A percentile compares a stretch with the other conserved stretches of the same genome.
Evolutionary conservation across 2,329 filamentous ascomycete genomes (phyloP).

Genomic region (Clarireedia monteithiana): DNA sequence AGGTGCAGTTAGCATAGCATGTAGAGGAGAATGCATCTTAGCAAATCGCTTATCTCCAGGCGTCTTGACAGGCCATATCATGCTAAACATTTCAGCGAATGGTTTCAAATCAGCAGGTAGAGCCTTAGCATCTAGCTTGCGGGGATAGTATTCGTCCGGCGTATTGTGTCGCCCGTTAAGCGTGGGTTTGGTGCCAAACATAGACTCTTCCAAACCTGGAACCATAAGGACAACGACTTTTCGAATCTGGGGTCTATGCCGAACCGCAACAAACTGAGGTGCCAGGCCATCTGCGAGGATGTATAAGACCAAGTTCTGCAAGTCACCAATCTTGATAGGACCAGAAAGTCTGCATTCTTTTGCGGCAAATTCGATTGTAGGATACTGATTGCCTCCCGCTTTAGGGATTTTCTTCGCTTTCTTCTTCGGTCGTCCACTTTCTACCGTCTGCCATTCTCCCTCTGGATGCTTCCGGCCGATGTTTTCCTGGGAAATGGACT

Average conservation of each 20-base stretch:
- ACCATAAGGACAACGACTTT: constrained; percentile 90
- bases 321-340: constrained; percentile 53
- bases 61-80: constrained; percentile 83
- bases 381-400: constrained; percentile 48
- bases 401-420: constrained; percentile 55
- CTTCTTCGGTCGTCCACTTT: constrained; percentile 41
- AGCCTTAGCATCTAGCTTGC: constrained; percentile 40
- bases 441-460: constrained; percentile 46
- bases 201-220: constrained; percentile 80
- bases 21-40: constrained; percentile 79
- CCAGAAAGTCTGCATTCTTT: constrained; percentile 47
- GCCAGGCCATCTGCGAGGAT: constrained; percentile 57
- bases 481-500: constrained; percentile 14
- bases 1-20: constrained; percentile 73
- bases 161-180: constrained; percentile 30
- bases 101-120: constrained; percentile 51
- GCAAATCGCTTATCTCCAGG: constrained; percentile 77
- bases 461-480: background rate
- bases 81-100: constrained; percentile 74
- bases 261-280: constrained; percentile 58
- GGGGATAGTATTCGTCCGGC: constrained; percentile 54
- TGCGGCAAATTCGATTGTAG: constrained; percentile 48
- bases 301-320: constrained; percentile 58
- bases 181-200: constrained; percentile 58
- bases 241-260: constrained; percentile 54